Percentiles rank a stretch among this genome's conserved stretches.
Conservation (phyloP, 106 monocot genomes). For the Platanthera zijinensis region DNA sequence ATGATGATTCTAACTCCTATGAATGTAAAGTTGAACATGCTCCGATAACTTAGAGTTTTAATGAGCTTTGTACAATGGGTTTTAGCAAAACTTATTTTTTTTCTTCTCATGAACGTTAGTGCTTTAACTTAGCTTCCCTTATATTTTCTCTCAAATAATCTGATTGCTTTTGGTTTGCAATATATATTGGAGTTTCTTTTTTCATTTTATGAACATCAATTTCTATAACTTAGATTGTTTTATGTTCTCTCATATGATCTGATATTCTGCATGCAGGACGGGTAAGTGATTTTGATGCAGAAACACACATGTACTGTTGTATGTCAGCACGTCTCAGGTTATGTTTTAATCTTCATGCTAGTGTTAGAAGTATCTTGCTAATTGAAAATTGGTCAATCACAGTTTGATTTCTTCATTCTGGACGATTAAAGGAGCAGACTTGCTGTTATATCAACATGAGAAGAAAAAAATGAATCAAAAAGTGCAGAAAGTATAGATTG, state of each 20-base stretch:
- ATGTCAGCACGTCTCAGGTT: not conserved
- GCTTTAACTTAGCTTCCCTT: no score
- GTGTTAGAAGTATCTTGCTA: not conserved
- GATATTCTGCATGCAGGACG: conserved; percentile 60
- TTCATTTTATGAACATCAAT: not conserved
- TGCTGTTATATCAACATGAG: not conserved
- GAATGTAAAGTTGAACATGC: no score
- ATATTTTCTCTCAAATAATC: no score
- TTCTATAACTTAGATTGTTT: not conserved
- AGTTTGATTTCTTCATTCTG: not conserved
- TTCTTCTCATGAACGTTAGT: no score
- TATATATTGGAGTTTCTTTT: not conserved
- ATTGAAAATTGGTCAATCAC: not conserved
- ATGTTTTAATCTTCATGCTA: not conserved
- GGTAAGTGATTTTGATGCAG: conserved; percentile 46
- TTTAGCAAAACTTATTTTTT: no score
- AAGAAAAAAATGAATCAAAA: not conserved
- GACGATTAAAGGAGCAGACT: not conserved
- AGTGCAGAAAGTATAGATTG: not conserved
- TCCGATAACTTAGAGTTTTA: no score
- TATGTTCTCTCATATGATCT: conserved; percentile 3
- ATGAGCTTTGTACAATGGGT: no score
- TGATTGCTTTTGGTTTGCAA: no score
- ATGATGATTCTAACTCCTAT: no score
- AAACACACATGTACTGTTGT: not conserved